Evolutionary conservation across 1,284 basidiomycete species (phyloP).

Genomic region (Blastosporella zonata): DNA sequence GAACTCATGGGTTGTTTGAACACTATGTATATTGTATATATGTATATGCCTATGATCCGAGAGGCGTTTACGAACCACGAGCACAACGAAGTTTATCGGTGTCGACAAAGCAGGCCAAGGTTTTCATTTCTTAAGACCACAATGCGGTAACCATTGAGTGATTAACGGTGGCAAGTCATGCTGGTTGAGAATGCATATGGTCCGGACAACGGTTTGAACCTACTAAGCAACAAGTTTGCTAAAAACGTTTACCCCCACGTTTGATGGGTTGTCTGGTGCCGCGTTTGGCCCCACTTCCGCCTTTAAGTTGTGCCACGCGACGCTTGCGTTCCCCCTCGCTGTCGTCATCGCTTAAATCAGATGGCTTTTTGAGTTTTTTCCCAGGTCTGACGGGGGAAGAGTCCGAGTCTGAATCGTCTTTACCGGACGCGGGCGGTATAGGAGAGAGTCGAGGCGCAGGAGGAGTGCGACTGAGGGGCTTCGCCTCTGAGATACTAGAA

Average conservation of each 20-base stretch:
- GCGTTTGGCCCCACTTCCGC: constrained; percentile 36
- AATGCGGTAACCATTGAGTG: background rate
- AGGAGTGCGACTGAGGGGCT: constrained; percentile 8
- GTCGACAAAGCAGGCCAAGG: background rate
- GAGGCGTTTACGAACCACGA: background rate
- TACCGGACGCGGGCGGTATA: constrained; percentile 23
- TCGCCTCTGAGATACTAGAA: background rate
- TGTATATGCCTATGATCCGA: background rate
- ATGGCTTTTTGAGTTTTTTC: constrained; percentile 46
- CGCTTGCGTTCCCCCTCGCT: constrained; percentile 51
- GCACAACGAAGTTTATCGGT: background rate
- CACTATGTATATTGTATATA: too few relatives aligned
- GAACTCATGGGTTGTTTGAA: too few relatives aligned
- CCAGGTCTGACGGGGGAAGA: constrained; percentile 45
- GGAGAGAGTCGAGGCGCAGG: constrained; percentile 19
- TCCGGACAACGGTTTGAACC: background rate
- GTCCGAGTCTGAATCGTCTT: constrained; percentile 33
- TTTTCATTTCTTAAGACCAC: background rate
- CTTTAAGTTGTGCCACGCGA: constrained; percentile 36
- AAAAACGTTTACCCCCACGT: constrained; percentile 70
- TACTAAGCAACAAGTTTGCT: constrained; percentile 24
- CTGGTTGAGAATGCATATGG: too few relatives aligned
- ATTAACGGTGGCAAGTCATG: background rate
- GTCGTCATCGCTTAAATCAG: constrained; percentile 48
- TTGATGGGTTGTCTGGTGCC: constrained; percentile 70